Conservation (phyloP, 2,329 filamentous ascomycete genomes). For the Nectriaceae sp. region DNA sequence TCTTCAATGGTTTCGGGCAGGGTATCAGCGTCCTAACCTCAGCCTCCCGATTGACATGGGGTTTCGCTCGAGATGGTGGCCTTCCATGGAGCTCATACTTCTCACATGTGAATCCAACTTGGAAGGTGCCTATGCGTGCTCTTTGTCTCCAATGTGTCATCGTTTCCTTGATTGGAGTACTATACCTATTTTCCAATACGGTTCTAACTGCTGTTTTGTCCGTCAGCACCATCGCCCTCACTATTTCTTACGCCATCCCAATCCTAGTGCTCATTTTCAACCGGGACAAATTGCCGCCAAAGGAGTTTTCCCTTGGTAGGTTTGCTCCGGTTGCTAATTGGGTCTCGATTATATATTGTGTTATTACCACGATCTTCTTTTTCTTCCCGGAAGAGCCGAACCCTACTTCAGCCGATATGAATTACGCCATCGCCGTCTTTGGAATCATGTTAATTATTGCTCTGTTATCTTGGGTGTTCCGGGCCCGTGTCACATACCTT, state of each 20-base stretch:
- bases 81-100: slow-evolving; percentile 48
- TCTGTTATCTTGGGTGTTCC: slow-evolving; percentile 51
- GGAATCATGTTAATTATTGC: slow-evolving; percentile 55
- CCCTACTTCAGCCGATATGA: slow-evolving; percentile 53
- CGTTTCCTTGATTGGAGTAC: slow-evolving; percentile 47
- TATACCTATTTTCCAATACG: slow-evolving; percentile 56
- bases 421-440: slow-evolving; percentile 59
- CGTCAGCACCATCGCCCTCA: slow-evolving; percentile 58
- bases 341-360: slow-evolving; percentile 53
- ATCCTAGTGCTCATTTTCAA: slow-evolving; percentile 51
- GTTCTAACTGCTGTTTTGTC: slow-evolving; percentile 55
- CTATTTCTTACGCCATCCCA: slow-evolving; percentile 51
- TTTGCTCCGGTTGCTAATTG: slow-evolving; percentile 49
- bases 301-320: slow-evolving; percentile 46
- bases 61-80: slow-evolving; percentile 56
- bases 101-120: slow-evolving; percentile 42
- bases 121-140: slow-evolving; percentile 54
- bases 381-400: slow-evolving; percentile 51
- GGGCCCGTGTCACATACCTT: slow-evolving; percentile 42
- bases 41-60: slow-evolving; percentile 54
- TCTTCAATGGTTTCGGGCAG: slow-evolving; percentile 57
- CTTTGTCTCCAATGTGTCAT: slow-evolving; percentile 53
- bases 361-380: slow-evolving; percentile 55
- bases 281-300: too few relatives aligned
- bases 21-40: slow-evolving; percentile 53